A percentile compares a stretch with the other conserved stretches of the same genome.
phyloP scores from a whole-genome alignment of 2,329 filamentous ascomycete genomes.

The Colletotrichum sp. region DNA sequence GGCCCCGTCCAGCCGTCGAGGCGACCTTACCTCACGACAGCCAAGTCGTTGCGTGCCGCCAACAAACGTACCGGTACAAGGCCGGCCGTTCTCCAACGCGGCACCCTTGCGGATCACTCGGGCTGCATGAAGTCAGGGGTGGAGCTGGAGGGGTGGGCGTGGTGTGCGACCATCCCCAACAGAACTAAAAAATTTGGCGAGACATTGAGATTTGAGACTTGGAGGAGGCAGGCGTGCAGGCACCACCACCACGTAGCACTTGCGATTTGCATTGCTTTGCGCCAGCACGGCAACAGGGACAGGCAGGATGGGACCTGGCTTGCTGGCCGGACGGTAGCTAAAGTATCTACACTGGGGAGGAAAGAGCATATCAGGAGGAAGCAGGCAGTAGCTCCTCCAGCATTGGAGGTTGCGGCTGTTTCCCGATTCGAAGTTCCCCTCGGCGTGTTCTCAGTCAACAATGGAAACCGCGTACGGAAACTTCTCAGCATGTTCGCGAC shows the following conservation, averaged over 20 bases:
- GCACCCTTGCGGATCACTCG: slow-evolving; percentile 21
- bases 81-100: slow-evolving; percentile 23
- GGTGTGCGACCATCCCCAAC: slow-evolving; percentile 41
- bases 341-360: neutral
- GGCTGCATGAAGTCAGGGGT: slow-evolving; percentile 21
- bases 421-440: neutral
- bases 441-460: neutral
- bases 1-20: neutral
- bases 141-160: slow-evolving; percentile 17
- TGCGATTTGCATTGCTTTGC: neutral
- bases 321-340: neutral
- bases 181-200: slow-evolving; percentile 40
- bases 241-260: neutral
- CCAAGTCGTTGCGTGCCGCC: neutral
- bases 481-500: neutral
- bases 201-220: slow-evolving; percentile 23
- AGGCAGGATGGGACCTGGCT: neutral
- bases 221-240: neutral
- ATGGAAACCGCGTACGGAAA: neutral
- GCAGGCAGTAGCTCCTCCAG: neutral
- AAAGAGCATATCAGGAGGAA: neutral
- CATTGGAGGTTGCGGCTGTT: neutral
- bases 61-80: slow-evolving; percentile 27
- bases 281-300: neutral
- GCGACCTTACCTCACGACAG: neutral